Base-by-base conservation (phyloP, 495 filamentous ascomycete species). In the Penicillium arizonense region DNA sequence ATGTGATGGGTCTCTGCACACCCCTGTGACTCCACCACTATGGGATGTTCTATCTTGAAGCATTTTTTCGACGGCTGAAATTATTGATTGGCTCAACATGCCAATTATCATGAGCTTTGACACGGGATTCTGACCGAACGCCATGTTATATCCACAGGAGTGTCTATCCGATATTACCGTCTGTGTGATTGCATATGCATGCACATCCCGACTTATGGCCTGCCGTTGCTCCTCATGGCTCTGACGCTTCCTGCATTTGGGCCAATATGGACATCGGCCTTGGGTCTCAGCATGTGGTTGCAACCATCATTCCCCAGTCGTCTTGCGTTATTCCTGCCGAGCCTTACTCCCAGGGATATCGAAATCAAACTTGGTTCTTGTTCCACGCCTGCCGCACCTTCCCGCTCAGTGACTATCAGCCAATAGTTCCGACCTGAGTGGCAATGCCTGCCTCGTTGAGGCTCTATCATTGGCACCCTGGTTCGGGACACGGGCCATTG, bases 381-480 rank as follows among this genome's bases (percentile, higher is more conserved):
- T 64, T 50, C 58, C 56, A 64, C 50, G 45, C 61, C 47, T 57
- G 56, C 61, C 57, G 53, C 57, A 54, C 39, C 50, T 55, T 59
- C 60, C 59, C 57, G 56, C 50, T 59, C 59, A 49, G 49, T 63
- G 47, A 16, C 24, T 63, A 43, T 51, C 46, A 58, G 55, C 65
- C 65, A 68, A 68, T 68, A 26, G 48, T 54, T 50, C 35, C 55
- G 39, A 34, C 38, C 20, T 30, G 42, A 48, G 62, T 66, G 62
- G 65, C 62, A 59, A 58, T 44, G 52, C 21, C 61, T 56, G 55
- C 57, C 59, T 61, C 56, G 59, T 50, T 61, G 63, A 51, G 62
- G 56, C 55, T 59, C 62, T 66, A 59, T 57, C 58, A 75, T 69
- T 74, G 70, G 66, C 62, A 63, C 64, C 49, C 59, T 55, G 50